These are phyloP conservation scores for Lentinula raphanica DNA, from an alignment of 768 basidiomycete genomes.

Conservation along the genomic window DNA sequence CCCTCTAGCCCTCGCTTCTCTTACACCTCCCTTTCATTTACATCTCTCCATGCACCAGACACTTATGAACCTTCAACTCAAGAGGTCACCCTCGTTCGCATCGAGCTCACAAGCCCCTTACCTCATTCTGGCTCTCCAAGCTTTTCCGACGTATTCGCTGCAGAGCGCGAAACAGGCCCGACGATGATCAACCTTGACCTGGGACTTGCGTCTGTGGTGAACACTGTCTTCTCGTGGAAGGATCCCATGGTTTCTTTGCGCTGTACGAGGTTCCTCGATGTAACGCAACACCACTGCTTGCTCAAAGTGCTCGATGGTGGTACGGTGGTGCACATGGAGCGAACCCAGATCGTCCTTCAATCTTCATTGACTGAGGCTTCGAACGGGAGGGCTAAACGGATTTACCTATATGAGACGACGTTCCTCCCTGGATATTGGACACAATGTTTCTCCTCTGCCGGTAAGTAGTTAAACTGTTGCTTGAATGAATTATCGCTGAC, in stretches of 20 bases:
- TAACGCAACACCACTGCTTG: neutral
- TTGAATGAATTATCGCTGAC: neutral
- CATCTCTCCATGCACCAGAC: no score
- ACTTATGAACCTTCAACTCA: neutral
- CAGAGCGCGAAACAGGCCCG: neutral
- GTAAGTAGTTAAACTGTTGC: neutral
- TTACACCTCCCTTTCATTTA: no score
- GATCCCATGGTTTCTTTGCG: neutral
- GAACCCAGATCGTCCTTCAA: neutral
- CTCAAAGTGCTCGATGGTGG: neutral
- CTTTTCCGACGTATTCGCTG: neutral
- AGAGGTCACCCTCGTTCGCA: neutral
- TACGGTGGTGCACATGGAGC: neutral
- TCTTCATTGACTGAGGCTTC: neutral
- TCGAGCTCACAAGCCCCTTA: neutral
- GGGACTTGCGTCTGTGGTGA: neutral
- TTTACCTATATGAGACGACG: neutral
- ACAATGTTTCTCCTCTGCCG: neutral
- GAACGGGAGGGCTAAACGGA: neutral
- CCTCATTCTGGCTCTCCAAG: neutral
- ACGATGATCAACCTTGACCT: neutral
- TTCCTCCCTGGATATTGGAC: neutral
- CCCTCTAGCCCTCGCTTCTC: neutral
- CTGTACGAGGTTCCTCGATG: neutral
- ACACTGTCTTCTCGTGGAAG: neutral